A percentile compares a stretch with the other conserved stretches of the same genome.
phyloP scores from a whole-genome alignment of 1,284 basidiomycete genomes.

The Trichosporon ovoides region DNA sequence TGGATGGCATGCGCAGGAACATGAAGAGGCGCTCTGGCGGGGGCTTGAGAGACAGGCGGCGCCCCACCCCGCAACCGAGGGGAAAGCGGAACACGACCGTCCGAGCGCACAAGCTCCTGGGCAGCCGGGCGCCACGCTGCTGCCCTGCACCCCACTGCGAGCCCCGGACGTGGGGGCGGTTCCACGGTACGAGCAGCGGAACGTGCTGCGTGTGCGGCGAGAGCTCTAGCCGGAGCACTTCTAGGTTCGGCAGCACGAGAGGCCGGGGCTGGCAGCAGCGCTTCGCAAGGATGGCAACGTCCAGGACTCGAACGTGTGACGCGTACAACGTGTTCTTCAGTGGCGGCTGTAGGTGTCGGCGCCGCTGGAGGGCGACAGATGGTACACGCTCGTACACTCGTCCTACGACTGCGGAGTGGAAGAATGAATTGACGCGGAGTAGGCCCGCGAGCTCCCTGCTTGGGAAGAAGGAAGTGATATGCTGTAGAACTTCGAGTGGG shows the following conservation, averaged over 20 bases:
- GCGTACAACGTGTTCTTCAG: not conserved
- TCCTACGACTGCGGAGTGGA: not conserved
- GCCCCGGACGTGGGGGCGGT: too few relatives aligned
- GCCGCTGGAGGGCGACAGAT: not conserved
- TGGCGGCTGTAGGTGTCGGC: not conserved
- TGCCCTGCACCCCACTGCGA: too few relatives aligned
- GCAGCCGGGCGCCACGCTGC: not conserved
- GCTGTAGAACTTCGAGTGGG: too few relatives aligned
- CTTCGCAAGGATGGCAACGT: not conserved
- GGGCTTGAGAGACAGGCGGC: not conserved
- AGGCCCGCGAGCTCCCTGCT: not conserved
- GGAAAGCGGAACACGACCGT: not conserved
- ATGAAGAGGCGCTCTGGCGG: not conserved
- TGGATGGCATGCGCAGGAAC: not conserved
- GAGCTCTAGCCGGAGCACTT: not conserved
- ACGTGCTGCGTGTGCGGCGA: not conserved
- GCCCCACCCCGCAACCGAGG: not conserved
- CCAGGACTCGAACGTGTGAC: not conserved
- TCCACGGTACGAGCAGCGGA: not conserved
- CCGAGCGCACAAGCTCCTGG: not conserved
- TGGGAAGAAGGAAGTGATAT: too few relatives aligned
- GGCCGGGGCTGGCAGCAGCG: not conserved
- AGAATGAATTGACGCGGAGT: not conserved
- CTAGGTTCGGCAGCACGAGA: not conserved
- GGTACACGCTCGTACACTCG: not conserved